phyloP scores from a whole-genome alignment of 345 rosid species.

The Bruguiera sexangula region DNA sequence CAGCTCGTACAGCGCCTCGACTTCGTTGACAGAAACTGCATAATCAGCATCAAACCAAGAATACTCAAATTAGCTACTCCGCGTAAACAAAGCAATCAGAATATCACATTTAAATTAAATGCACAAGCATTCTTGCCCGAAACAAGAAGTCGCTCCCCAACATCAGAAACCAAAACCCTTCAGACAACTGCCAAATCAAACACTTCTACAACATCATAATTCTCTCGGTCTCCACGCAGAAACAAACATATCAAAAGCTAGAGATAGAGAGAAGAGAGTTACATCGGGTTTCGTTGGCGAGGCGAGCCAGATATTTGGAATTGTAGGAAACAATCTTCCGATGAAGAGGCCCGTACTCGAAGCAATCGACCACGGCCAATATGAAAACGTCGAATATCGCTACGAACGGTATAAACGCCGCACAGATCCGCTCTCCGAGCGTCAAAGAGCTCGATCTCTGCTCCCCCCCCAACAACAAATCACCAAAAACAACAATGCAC shows the following conservation, averaged over 20 bases:
- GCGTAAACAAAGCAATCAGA: not conserved
- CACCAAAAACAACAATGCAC: too few species aligned
- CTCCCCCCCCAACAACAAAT: not conserved
- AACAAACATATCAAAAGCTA: not conserved
- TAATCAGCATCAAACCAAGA: not conserved
- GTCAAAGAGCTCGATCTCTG: constrained; percentile 58
- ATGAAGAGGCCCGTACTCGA: constrained; percentile 23
- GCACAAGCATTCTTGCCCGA: too few species aligned
- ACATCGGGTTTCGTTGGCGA: constrained; percentile 65
- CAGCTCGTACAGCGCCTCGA: constrained; percentile 70
- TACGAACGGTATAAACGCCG: constrained; percentile 52
- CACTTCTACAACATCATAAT: not conserved
- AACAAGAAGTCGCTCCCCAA: not conserved
- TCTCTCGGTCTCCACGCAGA: not conserved
- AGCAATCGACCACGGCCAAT: constrained; percentile 41
- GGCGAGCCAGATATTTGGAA: constrained; percentile 43
- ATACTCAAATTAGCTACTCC: too few species aligned
- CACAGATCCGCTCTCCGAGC: constrained; percentile 62
- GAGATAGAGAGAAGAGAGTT: constrained; percentile 10
- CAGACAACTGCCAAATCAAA: too few species aligned
- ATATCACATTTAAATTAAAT: not conserved
- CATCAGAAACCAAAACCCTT: too few species aligned
- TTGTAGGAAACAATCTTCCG: constrained; percentile 8
- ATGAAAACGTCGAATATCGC: constrained; percentile 49
- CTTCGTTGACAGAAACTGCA: constrained; percentile 66